phyloP scores from a whole-genome alignment of 352 stramenopile species.

The Phytopythium helicoides region DNA sequence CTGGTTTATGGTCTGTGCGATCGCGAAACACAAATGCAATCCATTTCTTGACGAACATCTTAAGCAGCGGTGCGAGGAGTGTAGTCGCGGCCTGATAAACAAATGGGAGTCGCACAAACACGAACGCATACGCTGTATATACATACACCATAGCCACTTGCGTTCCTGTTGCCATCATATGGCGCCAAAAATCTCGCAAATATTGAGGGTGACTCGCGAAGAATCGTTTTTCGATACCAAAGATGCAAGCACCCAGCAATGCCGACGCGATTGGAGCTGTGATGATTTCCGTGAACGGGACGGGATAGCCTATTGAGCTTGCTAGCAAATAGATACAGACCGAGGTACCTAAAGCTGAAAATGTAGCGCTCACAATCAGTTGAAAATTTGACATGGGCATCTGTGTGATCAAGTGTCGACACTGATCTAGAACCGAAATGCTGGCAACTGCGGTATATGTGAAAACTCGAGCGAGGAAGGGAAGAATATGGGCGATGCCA shows the following conservation, averaged over 20 bases:
- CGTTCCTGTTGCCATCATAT: no score
- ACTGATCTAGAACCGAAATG: constrained; percentile 17
- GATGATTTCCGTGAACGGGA: no score
- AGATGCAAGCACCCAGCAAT: no score
- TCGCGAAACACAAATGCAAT: constrained; percentile 13
- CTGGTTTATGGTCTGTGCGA: constrained; percentile 15
- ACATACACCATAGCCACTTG: constrained; percentile 3
- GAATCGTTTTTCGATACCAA: no score
- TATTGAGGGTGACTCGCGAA: no score
- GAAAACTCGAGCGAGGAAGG: constrained; percentile 16
- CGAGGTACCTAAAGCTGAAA: no score
- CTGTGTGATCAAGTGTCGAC: constrained; percentile 11
- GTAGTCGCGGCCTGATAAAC: constrained; percentile 10
- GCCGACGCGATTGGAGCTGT: no score
- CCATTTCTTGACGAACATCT: constrained; percentile 21
- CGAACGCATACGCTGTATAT: constrained; percentile 22
- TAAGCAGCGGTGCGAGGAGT: constrained; percentile 18
- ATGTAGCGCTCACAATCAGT: neutral
- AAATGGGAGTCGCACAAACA: constrained; percentile 10
- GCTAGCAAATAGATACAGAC: no score
- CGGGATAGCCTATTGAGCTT: no score
- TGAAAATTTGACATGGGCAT: constrained; percentile 4
- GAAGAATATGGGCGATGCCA: constrained; percentile 11
- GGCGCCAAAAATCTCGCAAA: no score
- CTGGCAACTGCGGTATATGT: constrained; percentile 13